Percentiles rank a stretch among this genome's conserved stretches.
These are phyloP conservation scores for Nitzschia sp. DNA, from an alignment of 108 stramenopile species.

Conservation along the genomic window DNA sequence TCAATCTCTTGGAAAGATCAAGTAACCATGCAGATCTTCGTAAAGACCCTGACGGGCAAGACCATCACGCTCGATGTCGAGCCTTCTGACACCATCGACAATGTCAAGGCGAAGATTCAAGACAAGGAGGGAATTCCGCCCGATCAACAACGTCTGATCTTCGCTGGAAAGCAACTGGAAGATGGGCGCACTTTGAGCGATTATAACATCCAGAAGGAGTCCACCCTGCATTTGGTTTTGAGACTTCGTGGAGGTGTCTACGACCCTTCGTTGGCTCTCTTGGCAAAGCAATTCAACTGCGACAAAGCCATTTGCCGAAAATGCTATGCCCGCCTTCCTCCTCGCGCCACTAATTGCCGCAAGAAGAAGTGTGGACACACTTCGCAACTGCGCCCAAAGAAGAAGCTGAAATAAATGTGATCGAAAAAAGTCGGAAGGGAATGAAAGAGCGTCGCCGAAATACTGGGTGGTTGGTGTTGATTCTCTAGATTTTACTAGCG, in stretches of 20 bases:
- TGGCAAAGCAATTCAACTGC: slow-evolving; percentile 99
- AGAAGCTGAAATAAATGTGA: slow-evolving; percentile 97
- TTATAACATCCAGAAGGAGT: slow-evolving; percentile 99
- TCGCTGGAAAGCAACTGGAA: slow-evolving; percentile 99
- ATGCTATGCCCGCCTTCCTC: slow-evolving; percentile 99
- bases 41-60: slow-evolving; percentile 99
- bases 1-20: not conserved
- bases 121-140: slow-evolving; percentile 99
- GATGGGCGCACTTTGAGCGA: slow-evolving; percentile 98
- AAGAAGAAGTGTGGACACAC: slow-evolving; percentile 99
- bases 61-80: slow-evolving; percentile 99
- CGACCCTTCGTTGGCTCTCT: slow-evolving; percentile 96
- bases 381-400: slow-evolving; percentile 99
- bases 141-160: slow-evolving; percentile 97
- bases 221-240: slow-evolving; percentile 93
- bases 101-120: slow-evolving; percentile 99
- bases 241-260: slow-evolving; percentile 95
- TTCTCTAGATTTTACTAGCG: not conserved
- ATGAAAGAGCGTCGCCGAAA: not conserved
- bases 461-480: not conserved
- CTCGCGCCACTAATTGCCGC: slow-evolving; percentile 99
- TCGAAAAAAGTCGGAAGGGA: not conserved
- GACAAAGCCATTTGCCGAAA: slow-evolving; percentile 98
- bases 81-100: slow-evolving; percentile 97
- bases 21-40: slow-evolving; percentile 94